A percentile compares a stretch with the other conserved stretches of the same genome.
phyloP scores from a whole-genome alignment of 306 rosid species.

The Trifolium dubium region DNA sequence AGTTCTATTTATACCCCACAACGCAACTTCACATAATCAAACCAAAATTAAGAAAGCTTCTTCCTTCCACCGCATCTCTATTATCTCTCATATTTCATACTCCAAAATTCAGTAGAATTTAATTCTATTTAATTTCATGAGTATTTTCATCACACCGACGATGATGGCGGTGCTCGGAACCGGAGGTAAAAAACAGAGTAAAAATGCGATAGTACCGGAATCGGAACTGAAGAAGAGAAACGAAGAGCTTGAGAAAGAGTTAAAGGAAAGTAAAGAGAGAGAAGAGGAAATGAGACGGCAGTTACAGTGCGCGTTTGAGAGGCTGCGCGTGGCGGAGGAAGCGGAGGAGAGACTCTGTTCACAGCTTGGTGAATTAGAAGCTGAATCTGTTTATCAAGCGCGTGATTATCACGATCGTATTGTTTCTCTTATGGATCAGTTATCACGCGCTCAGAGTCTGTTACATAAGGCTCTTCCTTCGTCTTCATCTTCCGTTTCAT shows the following conservation, averaged over 20 bases:
- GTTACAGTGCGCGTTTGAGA: constrained; percentile 56
- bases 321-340: constrained; percentile 84
- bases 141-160: constrained; percentile 17
- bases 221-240: constrained; percentile 58
- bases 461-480: constrained; percentile 43
- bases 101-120: background rate
- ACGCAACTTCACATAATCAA: background rate
- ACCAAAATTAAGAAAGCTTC: background rate
- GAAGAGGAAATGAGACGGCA: constrained; percentile 70
- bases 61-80: background rate
- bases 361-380: constrained; percentile 91
- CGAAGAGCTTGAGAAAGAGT: constrained; percentile 74
- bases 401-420: constrained; percentile 68
- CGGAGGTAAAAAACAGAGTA: constrained; percentile 10
- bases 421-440: constrained; percentile 63
- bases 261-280: constrained; percentile 67
- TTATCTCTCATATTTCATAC: constrained; percentile 1
- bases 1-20: constrained; percentile 37
- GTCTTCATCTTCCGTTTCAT: background rate
- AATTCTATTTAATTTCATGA: background rate
- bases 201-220: constrained; percentile 22
- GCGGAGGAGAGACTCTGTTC: constrained; percentile 94
- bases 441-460: constrained; percentile 65
- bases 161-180: constrained; percentile 49
- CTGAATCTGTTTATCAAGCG: constrained; percentile 74